A percentile compares a stretch with the other conserved stretches of the same genome.
These are phyloP conservation scores for Trichoderma citrinoviride DNA, from an alignment of 2,329 filamentous ascomycete species.

Conservation along the genomic window DNA sequence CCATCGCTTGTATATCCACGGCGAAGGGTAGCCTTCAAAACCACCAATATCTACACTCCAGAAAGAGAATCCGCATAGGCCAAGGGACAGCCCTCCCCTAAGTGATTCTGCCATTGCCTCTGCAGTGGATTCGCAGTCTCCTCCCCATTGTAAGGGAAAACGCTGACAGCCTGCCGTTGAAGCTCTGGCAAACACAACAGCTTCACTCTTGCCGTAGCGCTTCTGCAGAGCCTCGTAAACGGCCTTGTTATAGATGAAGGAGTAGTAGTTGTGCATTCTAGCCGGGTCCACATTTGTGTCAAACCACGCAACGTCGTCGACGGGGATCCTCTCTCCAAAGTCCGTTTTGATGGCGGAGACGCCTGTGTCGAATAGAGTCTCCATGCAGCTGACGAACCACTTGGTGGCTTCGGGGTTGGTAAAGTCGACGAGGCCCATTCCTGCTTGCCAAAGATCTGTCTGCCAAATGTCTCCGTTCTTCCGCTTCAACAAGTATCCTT, in stretches of 20 bases:
- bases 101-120: constrained; percentile 71
- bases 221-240: constrained; percentile 65
- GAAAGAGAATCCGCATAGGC: constrained; percentile 63
- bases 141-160: constrained; percentile 70
- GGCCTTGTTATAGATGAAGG: constrained; percentile 68
- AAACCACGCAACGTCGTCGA: constrained; percentile 62
- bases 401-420: constrained; percentile 66
- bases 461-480: constrained; percentile 70
- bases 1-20: constrained; percentile 74
- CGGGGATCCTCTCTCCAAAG: constrained; percentile 71
- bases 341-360: constrained; percentile 74
- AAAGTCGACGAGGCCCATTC: constrained; percentile 72
- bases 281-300: constrained; percentile 57
- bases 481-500: constrained; percentile 67
- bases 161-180: constrained; percentile 67
- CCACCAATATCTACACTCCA: constrained; percentile 71
- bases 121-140: constrained; percentile 71
- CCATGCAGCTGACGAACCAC: constrained; percentile 64
- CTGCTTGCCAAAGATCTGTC: constrained; percentile 75
- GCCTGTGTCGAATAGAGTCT: constrained; percentile 63
- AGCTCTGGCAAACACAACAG: constrained; percentile 64
- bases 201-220: constrained; percentile 50
- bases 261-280: constrained; percentile 75
- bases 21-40: constrained; percentile 65
- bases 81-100: constrained; percentile 62